A percentile compares a stretch with the other conserved stretches of the same genome.
These are phyloP conservation scores for Vickermania spadyakhi DNA, from an alignment of 208 protist species.

Conservation along the genomic window DNA sequence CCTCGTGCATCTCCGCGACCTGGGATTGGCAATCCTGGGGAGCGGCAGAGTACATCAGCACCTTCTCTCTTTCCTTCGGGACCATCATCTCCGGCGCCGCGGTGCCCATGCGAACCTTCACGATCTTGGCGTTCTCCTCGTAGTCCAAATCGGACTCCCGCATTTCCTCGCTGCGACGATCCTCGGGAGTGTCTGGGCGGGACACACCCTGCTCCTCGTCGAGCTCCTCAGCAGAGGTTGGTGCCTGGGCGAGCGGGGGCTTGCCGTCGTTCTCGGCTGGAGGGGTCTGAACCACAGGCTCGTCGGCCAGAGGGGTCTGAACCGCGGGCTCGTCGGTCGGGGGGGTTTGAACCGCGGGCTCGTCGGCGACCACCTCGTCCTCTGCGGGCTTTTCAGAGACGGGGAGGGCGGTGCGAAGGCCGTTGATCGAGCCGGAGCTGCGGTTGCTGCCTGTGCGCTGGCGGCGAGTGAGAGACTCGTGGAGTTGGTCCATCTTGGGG, in stretches of 20 bases:
- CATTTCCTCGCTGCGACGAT: not conserved
- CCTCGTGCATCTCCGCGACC: not conserved
- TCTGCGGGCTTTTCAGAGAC: not conserved
- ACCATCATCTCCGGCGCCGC: not conserved
- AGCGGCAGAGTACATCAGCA: not conserved
- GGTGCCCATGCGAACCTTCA: not conserved
- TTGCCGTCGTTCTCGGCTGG: not conserved
- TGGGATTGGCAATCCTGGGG: not conserved
- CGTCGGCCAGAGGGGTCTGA: not conserved
- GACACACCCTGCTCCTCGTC: not conserved
- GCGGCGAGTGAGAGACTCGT: constrained; percentile 2
- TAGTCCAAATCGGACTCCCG: not conserved
- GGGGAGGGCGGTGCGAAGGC: not conserved
- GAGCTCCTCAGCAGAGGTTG: not conserved
- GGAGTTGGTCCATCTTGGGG: not conserved
- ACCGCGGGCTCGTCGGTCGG: not conserved
- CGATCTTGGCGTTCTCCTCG: not conserved
- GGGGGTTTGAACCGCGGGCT: not conserved
- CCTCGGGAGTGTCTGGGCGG: not conserved
- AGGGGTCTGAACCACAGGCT: not conserved
- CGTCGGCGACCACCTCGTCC: not conserved
- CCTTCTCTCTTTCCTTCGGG: not conserved
- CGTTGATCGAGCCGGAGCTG: not conserved
- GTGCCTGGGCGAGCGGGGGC: not conserved
- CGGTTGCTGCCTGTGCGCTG: constrained; percentile 1